A percentile compares a stretch with the other conserved stretches of the same genome.
These are phyloP conservation scores for Ganoderma lucidum DNA, from an alignment of 1,284 basidiomycete species.

Conservation along the genomic window DNA sequence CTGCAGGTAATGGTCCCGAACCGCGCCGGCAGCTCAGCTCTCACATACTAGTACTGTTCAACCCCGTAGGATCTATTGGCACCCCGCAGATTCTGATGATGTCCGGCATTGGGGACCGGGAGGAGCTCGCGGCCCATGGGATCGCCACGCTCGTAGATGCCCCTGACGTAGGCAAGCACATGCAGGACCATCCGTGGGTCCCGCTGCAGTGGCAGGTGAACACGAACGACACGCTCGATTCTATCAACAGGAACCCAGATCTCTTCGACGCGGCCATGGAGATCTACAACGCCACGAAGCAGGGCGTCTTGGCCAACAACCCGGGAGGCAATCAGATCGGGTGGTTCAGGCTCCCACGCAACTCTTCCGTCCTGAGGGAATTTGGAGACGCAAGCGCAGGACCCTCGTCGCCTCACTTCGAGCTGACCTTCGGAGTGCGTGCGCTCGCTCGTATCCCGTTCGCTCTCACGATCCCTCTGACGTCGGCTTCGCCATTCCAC, in stretches of 20 bases:
- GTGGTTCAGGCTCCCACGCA: slow-evolving; percentile 20
- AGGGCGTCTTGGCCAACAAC: slow-evolving; percentile 14
- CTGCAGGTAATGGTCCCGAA: slow-evolving; percentile 13
- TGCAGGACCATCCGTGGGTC: slow-evolving; percentile 47
- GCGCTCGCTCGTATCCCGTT: background rate
- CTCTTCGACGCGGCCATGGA: slow-evolving; percentile 17
- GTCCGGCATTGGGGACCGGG: slow-evolving; percentile 33
- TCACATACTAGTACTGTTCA: background rate
- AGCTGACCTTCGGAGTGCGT: slow-evolving; percentile 1
- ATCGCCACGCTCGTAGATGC: slow-evolving; percentile 42
- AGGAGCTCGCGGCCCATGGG: slow-evolving; percentile 29
- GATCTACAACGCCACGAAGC: slow-evolving; percentile 24
- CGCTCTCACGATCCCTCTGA: background rate
- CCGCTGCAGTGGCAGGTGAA: slow-evolving; percentile 26
- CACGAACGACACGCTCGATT: slow-evolving; percentile 22
- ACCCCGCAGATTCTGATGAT: slow-evolving; percentile 44
- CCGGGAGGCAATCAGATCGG: slow-evolving; percentile 17
- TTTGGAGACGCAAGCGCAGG: slow-evolving; percentile 3
- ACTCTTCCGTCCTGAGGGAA: slow-evolving; percentile 6
- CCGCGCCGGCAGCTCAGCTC: background rate
- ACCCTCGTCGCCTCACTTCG: slow-evolving; percentile 5
- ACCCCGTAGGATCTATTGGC: slow-evolving; percentile 13
- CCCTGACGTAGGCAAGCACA: slow-evolving; percentile 43
- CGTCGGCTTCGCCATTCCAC: background rate
- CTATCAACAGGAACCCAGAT: slow-evolving; percentile 21